A percentile compares a stretch with the other conserved stretches of the same genome.
These are phyloP conservation scores for Termitomyces sp. DNA, from an alignment of 768 basidiomycete genomes.

Conservation along the genomic window DNA sequence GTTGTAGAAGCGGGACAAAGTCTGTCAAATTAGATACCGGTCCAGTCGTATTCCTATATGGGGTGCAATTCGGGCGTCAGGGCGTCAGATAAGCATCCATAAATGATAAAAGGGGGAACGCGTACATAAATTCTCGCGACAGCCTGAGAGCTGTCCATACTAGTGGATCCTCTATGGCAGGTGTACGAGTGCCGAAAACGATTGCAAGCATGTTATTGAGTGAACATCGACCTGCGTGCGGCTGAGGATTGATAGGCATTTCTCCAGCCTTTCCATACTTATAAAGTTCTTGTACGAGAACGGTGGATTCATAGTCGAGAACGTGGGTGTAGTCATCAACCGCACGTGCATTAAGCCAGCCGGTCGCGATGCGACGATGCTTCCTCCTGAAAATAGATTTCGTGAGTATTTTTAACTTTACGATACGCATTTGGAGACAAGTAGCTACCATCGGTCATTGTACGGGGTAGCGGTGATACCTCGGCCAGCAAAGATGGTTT, in stretches of 20 bases:
- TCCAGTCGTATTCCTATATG: conserved; percentile 36
- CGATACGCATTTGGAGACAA: background rate
- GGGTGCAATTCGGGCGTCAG: conserved; percentile 10
- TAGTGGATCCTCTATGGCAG: conserved; percentile 33
- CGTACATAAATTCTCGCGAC: conserved; percentile 44
- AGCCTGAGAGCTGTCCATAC: conserved; percentile 33
- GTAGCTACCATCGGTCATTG: conserved; percentile 35
- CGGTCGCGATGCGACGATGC: conserved; percentile 37
- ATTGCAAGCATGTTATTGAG: conserved; percentile 45
- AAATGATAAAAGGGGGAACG: background rate
- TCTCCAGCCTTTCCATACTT: conserved; percentile 27
- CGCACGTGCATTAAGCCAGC: conserved; percentile 29
- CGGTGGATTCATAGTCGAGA: conserved; percentile 37
- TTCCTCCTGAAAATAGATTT: conserved; percentile 31
- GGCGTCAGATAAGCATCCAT: conserved; percentile 3
- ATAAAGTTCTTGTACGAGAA: conserved; percentile 36
- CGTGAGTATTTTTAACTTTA: conserved; percentile 2
- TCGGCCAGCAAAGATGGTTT: conserved; percentile 40
- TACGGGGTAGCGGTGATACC: conserved; percentile 44
- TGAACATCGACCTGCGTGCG: conserved; percentile 36
- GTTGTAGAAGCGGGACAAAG: conserved; percentile 40
- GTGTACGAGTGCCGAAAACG: conserved; percentile 40
- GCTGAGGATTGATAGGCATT: conserved; percentile 35
- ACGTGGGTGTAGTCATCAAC: conserved; percentile 33
- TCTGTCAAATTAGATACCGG: conserved; percentile 44